Conservation (phyloP, 2,329 filamentous ascomycete genomes). For the Lasiodiplodia sp. region DNA sequence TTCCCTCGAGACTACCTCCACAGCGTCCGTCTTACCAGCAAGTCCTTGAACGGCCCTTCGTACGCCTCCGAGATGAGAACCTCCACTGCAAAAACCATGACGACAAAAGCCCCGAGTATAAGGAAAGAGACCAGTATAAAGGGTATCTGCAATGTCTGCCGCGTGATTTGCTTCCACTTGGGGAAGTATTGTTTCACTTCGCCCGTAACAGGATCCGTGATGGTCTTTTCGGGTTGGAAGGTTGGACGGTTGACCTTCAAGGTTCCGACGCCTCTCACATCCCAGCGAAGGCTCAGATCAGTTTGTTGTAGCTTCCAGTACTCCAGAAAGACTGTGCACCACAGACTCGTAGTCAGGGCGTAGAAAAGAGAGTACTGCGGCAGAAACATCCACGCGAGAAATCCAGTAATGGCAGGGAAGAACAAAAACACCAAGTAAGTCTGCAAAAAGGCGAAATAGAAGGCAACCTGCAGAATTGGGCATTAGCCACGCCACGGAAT, state of each 20-base stretch:
- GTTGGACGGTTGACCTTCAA: conserved; percentile 43
- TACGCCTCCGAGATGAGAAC: conserved; percentile 45
- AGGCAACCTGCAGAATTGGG: conserved; percentile 35
- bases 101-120: conserved; percentile 40
- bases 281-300: conserved; percentile 44
- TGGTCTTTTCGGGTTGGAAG: conserved; percentile 38
- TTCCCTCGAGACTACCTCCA: neutral
- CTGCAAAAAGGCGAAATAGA: conserved; percentile 47
- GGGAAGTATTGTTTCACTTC: conserved; percentile 40
- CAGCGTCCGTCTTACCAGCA: conserved; percentile 35
- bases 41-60: conserved; percentile 42
- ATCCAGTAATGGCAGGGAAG: conserved; percentile 41
- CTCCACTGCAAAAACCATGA: conserved; percentile 42
- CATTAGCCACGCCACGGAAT: neutral
- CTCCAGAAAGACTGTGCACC: conserved; percentile 46
- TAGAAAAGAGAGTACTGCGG: conserved; percentile 43
- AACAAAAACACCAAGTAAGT: conserved; percentile 43
- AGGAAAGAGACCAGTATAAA: conserved; percentile 41
- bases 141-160: conserved; percentile 42
- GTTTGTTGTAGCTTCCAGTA: conserved; percentile 46
- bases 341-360: conserved; percentile 41
- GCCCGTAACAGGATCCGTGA: conserved; percentile 38
- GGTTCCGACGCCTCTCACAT: conserved; percentile 41
- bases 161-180: conserved; percentile 40
- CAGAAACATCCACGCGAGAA: conserved; percentile 42